Evolutionary conservation across 768 basidiomycete species (phyloP), one percentile per base, ranked within the genome.

Genomic region (Leccinum boreale): DNA sequence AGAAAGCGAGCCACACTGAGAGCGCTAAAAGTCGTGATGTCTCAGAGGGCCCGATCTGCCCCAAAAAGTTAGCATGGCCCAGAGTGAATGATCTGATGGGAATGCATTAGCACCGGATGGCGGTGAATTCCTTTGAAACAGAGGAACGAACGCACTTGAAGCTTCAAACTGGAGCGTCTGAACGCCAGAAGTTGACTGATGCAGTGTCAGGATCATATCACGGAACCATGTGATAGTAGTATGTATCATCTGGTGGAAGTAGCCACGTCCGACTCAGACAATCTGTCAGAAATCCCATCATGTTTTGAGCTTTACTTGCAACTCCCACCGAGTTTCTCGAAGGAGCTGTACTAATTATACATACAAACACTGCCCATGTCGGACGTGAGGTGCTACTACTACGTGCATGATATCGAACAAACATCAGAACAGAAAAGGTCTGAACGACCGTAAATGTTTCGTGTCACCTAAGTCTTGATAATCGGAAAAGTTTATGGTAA

Each of bases 51-150:
- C 36, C 17, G 36, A n/a, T 42, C 39, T n/a, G n/a, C 39, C 39
- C 39, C n/a, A n/a, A 17, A 33, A 28, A 50, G 53, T 55, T 35
- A 44, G 44, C 58, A 58, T 55, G 57, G 58, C 9, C 28, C 28
- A 14, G 14, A 48, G n/a, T 17, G 11, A 28, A 28, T 11, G 28
- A 49, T 26, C 19, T 14, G 39, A 28, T 53, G 28, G 52, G 52
- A 29, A 53, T 19, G 4, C n/a, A 42, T 42, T 42, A 10, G 39
- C n/a, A 42, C 39, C n/a, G 39, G 39, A 42, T n/a, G n/a, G 19
- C 42, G 19, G 5, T 12, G 19, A 11, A 21, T 44, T 44, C 5
- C 9, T 12, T 50, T 50, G 17, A 29, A 50, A 49, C 48, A 49
- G 15, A 29, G 8, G 21, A 48, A 17, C 47, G 28, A 15, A n/a